A percentile compares a stretch with the other conserved stretches of the same genome.
These are phyloP conservation scores for Talaromyces sp. DNA, from an alignment of 2,329 filamentous ascomycete species.

Conservation along the genomic window DNA sequence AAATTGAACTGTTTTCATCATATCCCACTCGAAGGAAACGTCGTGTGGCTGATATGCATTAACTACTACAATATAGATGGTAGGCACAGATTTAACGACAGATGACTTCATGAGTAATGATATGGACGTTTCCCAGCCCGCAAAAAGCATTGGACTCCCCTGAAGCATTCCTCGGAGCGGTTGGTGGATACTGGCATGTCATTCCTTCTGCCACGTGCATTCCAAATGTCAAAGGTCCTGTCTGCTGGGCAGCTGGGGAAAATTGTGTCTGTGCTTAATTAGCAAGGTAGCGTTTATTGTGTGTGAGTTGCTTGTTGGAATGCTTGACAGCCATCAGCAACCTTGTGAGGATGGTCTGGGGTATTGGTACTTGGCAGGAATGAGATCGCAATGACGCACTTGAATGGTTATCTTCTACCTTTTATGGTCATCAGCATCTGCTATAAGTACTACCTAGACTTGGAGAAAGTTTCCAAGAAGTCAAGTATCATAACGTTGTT, in stretches of 20 bases:
- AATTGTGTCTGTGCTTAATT: neutral
- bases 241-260: neutral
- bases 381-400: neutral
- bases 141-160: neutral
- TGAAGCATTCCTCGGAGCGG: neutral
- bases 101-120: no score
- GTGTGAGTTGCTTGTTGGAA: neutral
- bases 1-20: neutral
- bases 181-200: neutral
- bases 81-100: no score
- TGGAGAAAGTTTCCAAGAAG: neutral
- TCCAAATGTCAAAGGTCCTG: neutral
- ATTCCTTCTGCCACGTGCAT: slow-evolving; percentile 3
- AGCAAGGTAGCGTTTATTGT: neutral
- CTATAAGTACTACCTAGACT: neutral
- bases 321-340: neutral
- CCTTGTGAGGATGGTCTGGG: neutral
- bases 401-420: neutral
- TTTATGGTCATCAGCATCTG: no score
- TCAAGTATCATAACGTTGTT: neutral
- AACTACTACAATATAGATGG: no score
- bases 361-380: neutral
- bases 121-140: no score
- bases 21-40: no score
- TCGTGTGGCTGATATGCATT: neutral